Conservation (phyloP, 192 early-diverging fungal species). For the Backusella parvicylindrica region DNA sequence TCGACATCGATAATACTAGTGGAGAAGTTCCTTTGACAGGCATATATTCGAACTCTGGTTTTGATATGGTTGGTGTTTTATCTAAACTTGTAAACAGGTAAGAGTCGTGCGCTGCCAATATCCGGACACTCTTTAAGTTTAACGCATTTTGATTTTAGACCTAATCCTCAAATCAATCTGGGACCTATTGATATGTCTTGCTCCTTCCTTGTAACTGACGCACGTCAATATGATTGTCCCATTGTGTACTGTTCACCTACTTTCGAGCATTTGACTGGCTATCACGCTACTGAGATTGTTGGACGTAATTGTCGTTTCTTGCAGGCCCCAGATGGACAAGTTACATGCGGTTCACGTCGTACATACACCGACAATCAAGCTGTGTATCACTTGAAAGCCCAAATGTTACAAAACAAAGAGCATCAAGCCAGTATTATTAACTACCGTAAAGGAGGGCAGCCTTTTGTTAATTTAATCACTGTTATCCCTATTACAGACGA, state of each 20-base stretch:
- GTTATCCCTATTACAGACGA: conserved; percentile 49
- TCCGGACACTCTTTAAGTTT: neutral
- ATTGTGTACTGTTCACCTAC: conserved; percentile 59
- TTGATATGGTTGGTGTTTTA: conserved; percentile 45
- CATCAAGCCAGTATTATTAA: conserved; percentile 60
- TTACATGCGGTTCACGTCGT: conserved; percentile 42
- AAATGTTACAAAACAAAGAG: conserved; percentile 45
- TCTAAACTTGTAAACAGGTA: conserved; percentile 25
- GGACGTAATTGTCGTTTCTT: conserved; percentile 44
- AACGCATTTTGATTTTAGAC: conserved; percentile 26
- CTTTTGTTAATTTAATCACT: conserved; percentile 65
- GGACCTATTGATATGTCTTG: conserved; percentile 59
- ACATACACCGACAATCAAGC: conserved; percentile 50
- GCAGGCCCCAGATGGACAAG: conserved; percentile 44
- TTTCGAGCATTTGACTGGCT: conserved; percentile 56
- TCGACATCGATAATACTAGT: neutral
- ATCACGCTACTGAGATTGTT: conserved; percentile 31
- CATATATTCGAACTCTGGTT: conserved; percentile 46
- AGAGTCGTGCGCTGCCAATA: neutral
- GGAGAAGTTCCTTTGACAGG: conserved; percentile 25
- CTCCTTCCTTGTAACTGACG: conserved; percentile 42
- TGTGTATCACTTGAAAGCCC: conserved; percentile 43
- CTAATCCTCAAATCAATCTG: conserved; percentile 54
- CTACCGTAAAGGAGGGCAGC: conserved; percentile 59
- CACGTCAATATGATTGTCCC: conserved; percentile 48